Conservation (phyloP, 2,329 filamentous ascomycete species). For the Xylaria sp. region DNA sequence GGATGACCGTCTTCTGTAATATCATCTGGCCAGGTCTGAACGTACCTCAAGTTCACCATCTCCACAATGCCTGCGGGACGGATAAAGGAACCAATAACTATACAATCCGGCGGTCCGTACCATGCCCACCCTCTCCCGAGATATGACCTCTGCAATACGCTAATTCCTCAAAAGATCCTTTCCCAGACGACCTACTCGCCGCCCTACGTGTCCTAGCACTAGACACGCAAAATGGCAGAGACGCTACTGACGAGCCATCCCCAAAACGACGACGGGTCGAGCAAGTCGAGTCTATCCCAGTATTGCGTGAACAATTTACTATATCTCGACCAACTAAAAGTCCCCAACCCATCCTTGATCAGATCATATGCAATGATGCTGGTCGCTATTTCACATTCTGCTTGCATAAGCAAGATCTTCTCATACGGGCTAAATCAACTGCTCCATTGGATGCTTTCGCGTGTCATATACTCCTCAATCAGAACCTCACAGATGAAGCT, state of each 20-base stretch:
- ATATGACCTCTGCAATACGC: background rate
- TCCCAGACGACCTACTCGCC: slow-evolving; percentile 13
- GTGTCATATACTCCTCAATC: slow-evolving; percentile 20
- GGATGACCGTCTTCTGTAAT: background rate
- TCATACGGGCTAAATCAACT: slow-evolving; percentile 20
- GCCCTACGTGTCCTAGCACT: background rate
- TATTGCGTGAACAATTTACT: slow-evolving; percentile 30
- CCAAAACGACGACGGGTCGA: slow-evolving; percentile 34
- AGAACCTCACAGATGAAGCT: slow-evolving; percentile 16
- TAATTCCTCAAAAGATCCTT: slow-evolving; percentile 18
- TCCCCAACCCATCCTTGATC: background rate
- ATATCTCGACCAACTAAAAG: slow-evolving; percentile 24
- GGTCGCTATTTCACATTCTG: slow-evolving; percentile 26
- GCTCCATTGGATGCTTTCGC: slow-evolving; percentile 21
- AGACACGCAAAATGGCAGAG: background rate
- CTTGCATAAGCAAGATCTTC: slow-evolving; percentile 6
- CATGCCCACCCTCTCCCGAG: background rate
- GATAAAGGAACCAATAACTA: background rate
- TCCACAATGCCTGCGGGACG: background rate
- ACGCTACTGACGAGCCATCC: slow-evolving; percentile 19
- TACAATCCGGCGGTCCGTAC: slow-evolving; percentile 10
- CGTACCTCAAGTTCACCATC: background rate
- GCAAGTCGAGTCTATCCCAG: slow-evolving; percentile 28
- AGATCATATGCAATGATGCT: slow-evolving; percentile 24
- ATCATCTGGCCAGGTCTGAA: background rate